Base-by-base conservation (phyloP, 2,329 filamentous ascomycete genomes). In the Periconia sp. region DNA sequence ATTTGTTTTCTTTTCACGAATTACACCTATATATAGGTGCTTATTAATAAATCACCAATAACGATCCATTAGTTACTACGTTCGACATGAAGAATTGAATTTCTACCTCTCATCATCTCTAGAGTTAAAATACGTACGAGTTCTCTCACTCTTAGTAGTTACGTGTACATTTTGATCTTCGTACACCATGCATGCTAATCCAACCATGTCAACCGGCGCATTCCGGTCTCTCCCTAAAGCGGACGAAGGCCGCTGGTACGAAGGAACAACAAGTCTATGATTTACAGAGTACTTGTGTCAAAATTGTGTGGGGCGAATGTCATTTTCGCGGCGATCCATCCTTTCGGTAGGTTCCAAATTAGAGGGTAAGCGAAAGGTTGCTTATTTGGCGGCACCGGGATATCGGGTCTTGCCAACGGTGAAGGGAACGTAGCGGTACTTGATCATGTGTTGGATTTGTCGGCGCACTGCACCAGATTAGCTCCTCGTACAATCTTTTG, bases 391-490 rank as follows among this genome's bases (percentile, higher is more conserved):
- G 31, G 56, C 54, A 36, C 53, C 59, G 13, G 62, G 54, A 57
- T 69, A 70, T 15, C 65, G 61, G 44, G 65, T 68, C 83, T 96
- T 96, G 73, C 92, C 92, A 56, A 95, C 84, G 28, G 89, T 86
- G 77, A 96, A 96, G 28, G 92, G 91, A 21, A 96, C 91, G 69
- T 96, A 99, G 75, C 92, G 89, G 79, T 97, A 99, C 79, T 97
- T 99, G 82, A 99, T 92, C 94, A 99, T 99, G 77, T 97, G 94
- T 78, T 99, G 94, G 61, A 99, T 99, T 77, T 99, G 94, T 79
- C 94, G 89, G 74, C 94, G 85, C 94, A 99, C 91, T 95, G 60
- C 21, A 16, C 18, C 49, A 37, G 33, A 19, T 52, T 38, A 50
- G 48, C 23, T 19, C 13, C 23, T 11, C 28, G 7, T 18, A 18